Percentiles rank a stretch among this genome's conserved stretches.
phyloP scores from a whole-genome alignment of 2,329 filamentous ascomycete species.

The Monilinia fructicola region DNA sequence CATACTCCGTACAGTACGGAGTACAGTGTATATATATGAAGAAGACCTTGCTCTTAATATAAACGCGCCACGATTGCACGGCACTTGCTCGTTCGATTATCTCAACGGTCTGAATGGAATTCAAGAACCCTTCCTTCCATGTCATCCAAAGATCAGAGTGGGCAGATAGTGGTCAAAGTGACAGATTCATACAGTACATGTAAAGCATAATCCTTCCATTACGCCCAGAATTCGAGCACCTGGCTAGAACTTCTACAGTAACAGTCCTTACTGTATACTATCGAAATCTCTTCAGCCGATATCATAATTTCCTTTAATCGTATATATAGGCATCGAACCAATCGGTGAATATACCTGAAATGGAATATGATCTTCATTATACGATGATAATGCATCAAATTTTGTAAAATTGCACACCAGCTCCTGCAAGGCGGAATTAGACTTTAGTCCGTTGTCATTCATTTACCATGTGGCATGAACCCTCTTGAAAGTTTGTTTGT shows the following conservation, averaged over 20 bases:
- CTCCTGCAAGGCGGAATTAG: constrained; percentile 11
- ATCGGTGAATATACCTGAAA: not conserved
- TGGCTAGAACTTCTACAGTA: not conserved
- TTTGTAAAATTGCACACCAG: not conserved
- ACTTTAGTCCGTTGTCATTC: not conserved
- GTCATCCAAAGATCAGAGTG: constrained; percentile 2
- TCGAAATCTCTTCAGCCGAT: no score
- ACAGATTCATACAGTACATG: no score
- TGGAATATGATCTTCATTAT: constrained; percentile 12
- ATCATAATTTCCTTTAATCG: not conserved
- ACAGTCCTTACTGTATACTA: no score
- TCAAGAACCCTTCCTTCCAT: constrained; percentile 1
- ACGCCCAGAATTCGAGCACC: not conserved
- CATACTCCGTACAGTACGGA: no score
- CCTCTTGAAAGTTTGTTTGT: not conserved
- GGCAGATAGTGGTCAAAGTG: constrained; percentile 1
- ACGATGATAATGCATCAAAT: not conserved
- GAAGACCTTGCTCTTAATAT: constrained; percentile 7
- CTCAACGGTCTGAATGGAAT: not conserved
- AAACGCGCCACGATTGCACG: not conserved
- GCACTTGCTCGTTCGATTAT: not conserved
- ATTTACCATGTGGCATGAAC: constrained; percentile 6
- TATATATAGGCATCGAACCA: not conserved
- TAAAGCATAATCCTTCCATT: not conserved
- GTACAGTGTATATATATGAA: not conserved